Conservation (phyloP, 371 early-diverging fungal genomes). For the Funneliformis caledonium region DNA sequence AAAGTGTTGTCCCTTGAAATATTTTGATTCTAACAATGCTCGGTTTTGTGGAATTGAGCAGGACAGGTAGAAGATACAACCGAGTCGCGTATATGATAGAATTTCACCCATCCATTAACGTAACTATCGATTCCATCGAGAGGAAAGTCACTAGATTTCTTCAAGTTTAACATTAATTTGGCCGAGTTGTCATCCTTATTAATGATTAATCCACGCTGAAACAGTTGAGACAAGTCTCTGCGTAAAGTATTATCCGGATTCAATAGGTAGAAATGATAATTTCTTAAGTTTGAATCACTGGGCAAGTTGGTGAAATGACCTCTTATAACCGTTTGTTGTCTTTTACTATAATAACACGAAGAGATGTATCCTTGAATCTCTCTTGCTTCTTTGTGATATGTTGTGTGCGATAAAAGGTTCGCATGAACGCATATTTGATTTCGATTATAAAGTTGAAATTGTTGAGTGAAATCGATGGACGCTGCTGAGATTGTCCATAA, state of each 20-base stretch:
- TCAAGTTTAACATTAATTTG: background rate
- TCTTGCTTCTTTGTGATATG: background rate
- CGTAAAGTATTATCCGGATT: background rate
- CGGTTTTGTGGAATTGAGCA: background rate
- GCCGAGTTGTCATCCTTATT: background rate
- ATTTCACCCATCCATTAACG: background rate
- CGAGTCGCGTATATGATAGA: background rate
- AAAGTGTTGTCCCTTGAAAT: too few relatives aligned
- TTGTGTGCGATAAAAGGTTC: background rate
- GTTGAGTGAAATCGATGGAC: background rate
- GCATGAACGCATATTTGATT: background rate
- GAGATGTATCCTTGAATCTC: background rate
- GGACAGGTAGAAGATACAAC: background rate
- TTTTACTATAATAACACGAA: background rate
- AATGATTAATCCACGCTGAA: background rate
- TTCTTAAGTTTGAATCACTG: background rate
- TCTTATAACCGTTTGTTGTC: background rate
- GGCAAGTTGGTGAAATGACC: background rate
- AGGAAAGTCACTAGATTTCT: background rate
- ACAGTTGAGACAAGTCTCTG: background rate
- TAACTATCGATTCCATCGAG: background rate
- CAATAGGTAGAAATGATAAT: constrained; percentile 13
- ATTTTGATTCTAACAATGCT: background rate
- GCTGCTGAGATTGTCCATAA: background rate
- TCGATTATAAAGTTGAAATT: background rate